Evolutionary conservation across 1,139 yeast species (phyloP).

Genomic region (Debaryomycetaceae sp.): DNA sequence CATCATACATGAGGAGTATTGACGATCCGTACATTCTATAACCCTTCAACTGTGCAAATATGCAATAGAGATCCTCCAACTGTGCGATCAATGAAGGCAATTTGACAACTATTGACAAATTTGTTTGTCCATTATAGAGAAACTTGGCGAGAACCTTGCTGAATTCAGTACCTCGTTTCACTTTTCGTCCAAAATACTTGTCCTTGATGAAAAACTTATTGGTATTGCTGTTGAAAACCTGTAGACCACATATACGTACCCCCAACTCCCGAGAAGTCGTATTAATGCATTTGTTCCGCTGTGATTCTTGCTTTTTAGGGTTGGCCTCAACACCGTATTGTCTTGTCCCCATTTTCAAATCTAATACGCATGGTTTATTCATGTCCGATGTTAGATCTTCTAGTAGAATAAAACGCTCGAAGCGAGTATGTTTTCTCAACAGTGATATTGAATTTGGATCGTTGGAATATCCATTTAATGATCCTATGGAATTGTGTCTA

Average conservation of each 20-base stretch:
- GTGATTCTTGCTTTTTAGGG: slow-evolving; percentile 69
- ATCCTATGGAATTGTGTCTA: slow-evolving; percentile 1
- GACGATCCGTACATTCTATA: slow-evolving; percentile 93
- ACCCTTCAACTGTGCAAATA: slow-evolving; percentile 59
- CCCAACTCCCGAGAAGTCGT: slow-evolving; percentile 86
- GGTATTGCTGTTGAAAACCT: slow-evolving; percentile 60
- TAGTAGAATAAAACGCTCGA: slow-evolving; percentile 79
- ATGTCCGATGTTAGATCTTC: slow-evolving; percentile 89
- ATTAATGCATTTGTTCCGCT: slow-evolving; percentile 70
- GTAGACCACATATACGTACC: slow-evolving; percentile 93
- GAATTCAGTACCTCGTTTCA: slow-evolving; percentile 74
- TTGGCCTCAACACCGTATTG: slow-evolving; percentile 96
- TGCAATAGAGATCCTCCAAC: slow-evolving; percentile 52
- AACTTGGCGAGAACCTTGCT: slow-evolving; percentile 70
- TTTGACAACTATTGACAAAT: slow-evolving; percentile 60
- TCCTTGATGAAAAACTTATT: slow-evolving; percentile 63
- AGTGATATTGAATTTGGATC: slow-evolving; percentile 6
- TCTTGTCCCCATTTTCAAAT: slow-evolving; percentile 96
- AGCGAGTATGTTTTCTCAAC: slow-evolving; percentile 46
- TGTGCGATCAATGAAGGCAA: slow-evolving; percentile 64
- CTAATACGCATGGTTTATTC: slow-evolving; percentile 85
- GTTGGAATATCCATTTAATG: slow-evolving; percentile 4
- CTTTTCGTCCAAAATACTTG: slow-evolving; percentile 86
- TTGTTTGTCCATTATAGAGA: slow-evolving; percentile 67
- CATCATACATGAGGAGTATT: slow-evolving; percentile 84